A percentile compares a stretch with the other conserved stretches of the same genome.
Conservation (phyloP, 371 early-diverging fungal species). For the Mucor circinelloides region DNA sequence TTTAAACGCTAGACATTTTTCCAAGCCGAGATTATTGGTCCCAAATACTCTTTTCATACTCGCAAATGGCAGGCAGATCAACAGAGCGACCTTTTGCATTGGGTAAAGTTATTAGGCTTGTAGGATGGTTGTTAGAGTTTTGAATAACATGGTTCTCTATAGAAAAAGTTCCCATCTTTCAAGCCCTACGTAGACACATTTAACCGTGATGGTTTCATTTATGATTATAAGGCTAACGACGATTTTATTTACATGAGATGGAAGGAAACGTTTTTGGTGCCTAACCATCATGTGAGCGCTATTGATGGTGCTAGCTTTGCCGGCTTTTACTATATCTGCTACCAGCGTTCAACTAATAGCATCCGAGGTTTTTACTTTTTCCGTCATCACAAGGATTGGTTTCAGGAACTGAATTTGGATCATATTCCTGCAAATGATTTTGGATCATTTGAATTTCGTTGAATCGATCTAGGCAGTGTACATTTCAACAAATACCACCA, state of each 20-base stretch:
- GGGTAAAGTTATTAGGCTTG: slow-evolving; percentile 56
- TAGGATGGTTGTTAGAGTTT: not conserved
- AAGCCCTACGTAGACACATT: slow-evolving; percentile 61
- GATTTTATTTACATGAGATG: slow-evolving; percentile 94
- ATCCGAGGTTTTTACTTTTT: slow-evolving; percentile 90
- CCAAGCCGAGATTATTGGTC: slow-evolving; percentile 79
- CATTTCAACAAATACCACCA: not conserved
- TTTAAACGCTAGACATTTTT: slow-evolving; percentile 62
- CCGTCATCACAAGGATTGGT: slow-evolving; percentile 81
- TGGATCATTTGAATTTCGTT: slow-evolving; percentile 70
- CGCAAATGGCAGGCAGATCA: slow-evolving; percentile 86
- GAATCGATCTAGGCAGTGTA: not conserved
- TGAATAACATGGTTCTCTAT: not conserved
- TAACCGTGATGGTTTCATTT: slow-evolving; percentile 68
- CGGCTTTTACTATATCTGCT: slow-evolving; percentile 95
- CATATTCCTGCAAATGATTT: slow-evolving; percentile 63
- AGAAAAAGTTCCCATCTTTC: slow-evolving; percentile 73
- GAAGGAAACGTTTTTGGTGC: slow-evolving; percentile 96
- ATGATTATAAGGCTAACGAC: slow-evolving; percentile 63
- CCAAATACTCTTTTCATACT: slow-evolving; percentile 76
- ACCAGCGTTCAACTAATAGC: slow-evolving; percentile 72
- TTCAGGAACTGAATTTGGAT: slow-evolving; percentile 76
- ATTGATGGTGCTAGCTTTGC: slow-evolving; percentile 93
- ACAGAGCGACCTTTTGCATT: slow-evolving; percentile 73
- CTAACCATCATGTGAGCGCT: slow-evolving; percentile 85